These are phyloP conservation scores for Cryptococcus hybrid DNA, from an alignment of 1,284 basidiomycete genomes.

Conservation along the genomic window DNA sequence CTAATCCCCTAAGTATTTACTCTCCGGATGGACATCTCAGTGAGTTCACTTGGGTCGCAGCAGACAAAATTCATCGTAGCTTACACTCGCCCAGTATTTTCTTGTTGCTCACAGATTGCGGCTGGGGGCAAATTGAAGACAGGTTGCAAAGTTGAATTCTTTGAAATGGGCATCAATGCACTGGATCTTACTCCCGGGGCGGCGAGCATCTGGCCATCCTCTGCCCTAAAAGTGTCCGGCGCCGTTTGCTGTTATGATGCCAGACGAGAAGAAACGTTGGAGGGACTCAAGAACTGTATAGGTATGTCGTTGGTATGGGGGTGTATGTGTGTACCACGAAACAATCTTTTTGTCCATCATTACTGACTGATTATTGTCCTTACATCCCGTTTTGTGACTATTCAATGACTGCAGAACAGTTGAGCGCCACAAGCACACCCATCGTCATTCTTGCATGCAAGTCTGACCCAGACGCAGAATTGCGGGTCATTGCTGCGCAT, in stretches of 20 bases:
- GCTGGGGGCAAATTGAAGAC: constrained; percentile 35
- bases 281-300: constrained; percentile 32
- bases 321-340: not conserved
- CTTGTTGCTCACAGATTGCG: constrained; percentile 33
- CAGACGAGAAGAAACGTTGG: constrained; percentile 26
- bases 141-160: constrained; percentile 37
- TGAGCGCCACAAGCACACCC: constrained; percentile 21
- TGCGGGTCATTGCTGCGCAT: constrained; percentile 37
- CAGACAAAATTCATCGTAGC: not conserved
- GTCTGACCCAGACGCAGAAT: constrained; percentile 35
- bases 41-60: constrained; percentile 12
- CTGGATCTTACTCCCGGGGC: constrained; percentile 18
- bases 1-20: constrained; percentile 18
- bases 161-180: constrained; percentile 39
- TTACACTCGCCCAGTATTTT: constrained; percentile 24
- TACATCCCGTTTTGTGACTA: not conserved
- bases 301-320: constrained; percentile 27
- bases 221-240: constrained; percentile 33
- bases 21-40: constrained; percentile 18
- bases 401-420: constrained; percentile 8
- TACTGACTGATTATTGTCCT: not conserved
- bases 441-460: constrained; percentile 49
- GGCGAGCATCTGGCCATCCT: constrained; percentile 25
- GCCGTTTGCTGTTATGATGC: constrained; percentile 49
- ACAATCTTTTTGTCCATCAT: not conserved